Evolutionary conservation across 805 yeast species (phyloP), one percentile per base, ranked within the genome.

Genomic region (Naumovozyma castellii): DNA sequence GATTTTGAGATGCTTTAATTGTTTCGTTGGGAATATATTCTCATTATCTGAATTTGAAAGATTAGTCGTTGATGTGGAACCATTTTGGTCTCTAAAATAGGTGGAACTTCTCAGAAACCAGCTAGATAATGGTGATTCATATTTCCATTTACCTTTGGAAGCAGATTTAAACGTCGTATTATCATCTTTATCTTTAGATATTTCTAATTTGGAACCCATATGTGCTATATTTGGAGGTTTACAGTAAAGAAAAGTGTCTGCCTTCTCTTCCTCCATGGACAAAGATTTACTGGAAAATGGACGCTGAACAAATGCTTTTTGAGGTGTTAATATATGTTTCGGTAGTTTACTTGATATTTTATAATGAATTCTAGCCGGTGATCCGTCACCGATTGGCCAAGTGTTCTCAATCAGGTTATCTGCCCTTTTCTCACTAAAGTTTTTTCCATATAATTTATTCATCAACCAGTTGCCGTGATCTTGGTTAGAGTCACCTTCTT

Each of bases 111-210:
- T 47, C 17, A 57, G 39, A 41, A 60, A 59, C 64, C 64, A 59
- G 38, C 52, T 49, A 8, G 63, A 57, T 10, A 60, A 41, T 3
- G 65, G 65, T 2, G 65, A 60, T n/a, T 50, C 51, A 40, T 59
- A 60, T 22, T 42, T 48, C 64, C 64, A 59, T 36, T 47, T 47
- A 12, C 27, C 35, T 13, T 32, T 22, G 17, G 40, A 5, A 42
- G 18, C 20, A 18, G 36, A 13, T n/a, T 27, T 18, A 12, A 20
- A 18, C 36, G 43, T 3, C 16, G 33, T n/a, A 18, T 18, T 9
- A 12, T 32, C 20, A 10, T 29, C 16, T 4, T 37, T 25, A 15
- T 32, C 8, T 15, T 19, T 27, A 25, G 29, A 34, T 2, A 45
- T 43, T 2, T 52, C 47, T 37, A 54, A 31, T n/a, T 40, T 44